phyloP scores from a whole-genome alignment of 805 yeast genomes.

The Hemisphaericaspora nanyangensis region DNA sequence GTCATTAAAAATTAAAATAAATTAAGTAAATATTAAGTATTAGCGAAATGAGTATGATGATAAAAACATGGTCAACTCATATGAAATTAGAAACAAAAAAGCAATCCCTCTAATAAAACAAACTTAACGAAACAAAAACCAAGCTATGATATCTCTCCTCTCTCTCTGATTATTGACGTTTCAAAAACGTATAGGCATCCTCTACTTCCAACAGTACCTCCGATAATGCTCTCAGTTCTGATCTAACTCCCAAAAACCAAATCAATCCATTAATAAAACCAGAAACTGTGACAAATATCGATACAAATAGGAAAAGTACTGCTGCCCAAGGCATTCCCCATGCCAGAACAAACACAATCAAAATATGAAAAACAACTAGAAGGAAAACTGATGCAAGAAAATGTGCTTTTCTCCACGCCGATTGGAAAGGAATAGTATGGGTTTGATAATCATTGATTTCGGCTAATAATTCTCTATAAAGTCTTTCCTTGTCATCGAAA shows the following conservation, averaged over 20 bases:
- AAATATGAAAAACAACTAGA: constrained; percentile 49
- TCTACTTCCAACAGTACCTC: constrained; percentile 73
- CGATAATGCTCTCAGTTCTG: constrained; percentile 70
- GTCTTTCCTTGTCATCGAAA: constrained; percentile 14
- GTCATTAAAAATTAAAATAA: constrained; percentile 1
- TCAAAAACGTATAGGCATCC: constrained; percentile 14
- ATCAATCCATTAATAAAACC: constrained; percentile 77
- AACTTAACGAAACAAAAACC: background rate
- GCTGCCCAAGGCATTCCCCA: constrained; percentile 56
- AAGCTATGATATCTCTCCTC: no score
- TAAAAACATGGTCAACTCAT: background rate
- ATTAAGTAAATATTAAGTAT: constrained; percentile 5
- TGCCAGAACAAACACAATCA: constrained; percentile 43
- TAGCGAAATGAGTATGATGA: no score
- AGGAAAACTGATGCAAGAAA: constrained; percentile 45
- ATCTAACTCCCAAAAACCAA: constrained; percentile 72
- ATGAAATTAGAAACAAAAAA: background rate
- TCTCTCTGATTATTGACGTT: background rate
- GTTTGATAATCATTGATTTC: constrained; percentile 35
- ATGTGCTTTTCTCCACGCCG: constrained; percentile 61
- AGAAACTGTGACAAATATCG: constrained; percentile 53
- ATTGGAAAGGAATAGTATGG: constrained; percentile 53
- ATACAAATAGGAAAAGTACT: constrained; percentile 57
- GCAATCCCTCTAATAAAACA: background rate
- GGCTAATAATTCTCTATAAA: constrained; percentile 34